A percentile compares a stretch with the other conserved stretches of the same genome.
These are phyloP conservation scores for Metarhizium robertsii DNA, from an alignment of 2,329 filamentous ascomycete species.

Conservation along the genomic window DNA sequence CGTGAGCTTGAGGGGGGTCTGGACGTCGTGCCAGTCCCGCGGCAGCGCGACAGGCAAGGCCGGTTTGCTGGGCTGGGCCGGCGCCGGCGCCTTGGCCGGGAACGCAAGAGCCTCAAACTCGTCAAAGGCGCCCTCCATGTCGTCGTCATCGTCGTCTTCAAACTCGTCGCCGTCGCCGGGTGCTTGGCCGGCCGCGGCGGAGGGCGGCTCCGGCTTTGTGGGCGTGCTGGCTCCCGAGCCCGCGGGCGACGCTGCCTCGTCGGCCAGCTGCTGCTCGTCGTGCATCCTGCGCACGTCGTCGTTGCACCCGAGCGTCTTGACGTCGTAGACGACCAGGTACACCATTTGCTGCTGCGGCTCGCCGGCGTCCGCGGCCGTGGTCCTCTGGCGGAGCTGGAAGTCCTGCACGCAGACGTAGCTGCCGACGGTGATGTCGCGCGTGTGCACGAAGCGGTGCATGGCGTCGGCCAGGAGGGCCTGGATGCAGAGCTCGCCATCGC, in stretches of 20 bases:
- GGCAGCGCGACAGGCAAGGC: conserved; percentile 26
- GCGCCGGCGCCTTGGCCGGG: conserved; percentile 8
- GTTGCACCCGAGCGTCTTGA: conserved; percentile 39
- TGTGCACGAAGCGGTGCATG: conserved; percentile 39
- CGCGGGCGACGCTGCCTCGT: background rate
- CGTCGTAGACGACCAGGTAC: conserved; percentile 35
- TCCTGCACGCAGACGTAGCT: conserved; percentile 38
- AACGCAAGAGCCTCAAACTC: conserved; percentile 27
- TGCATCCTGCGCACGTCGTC: conserved; percentile 23
- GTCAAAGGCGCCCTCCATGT: conserved; percentile 26
- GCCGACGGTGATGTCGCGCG: conserved; percentile 34
- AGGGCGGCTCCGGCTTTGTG: background rate
- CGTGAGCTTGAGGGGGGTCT: conserved; percentile 41
- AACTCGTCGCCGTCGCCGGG: background rate
- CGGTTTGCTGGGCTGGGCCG: background rate
- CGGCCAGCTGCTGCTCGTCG: background rate
- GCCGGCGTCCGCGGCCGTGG: background rate
- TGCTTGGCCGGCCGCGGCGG: background rate
- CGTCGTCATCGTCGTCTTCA: conserved; percentile 12
- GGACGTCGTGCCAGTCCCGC: conserved; percentile 30
- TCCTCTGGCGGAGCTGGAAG: conserved; percentile 26
- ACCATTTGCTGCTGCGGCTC: conserved; percentile 21
- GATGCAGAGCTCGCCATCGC: conserved; percentile 45
- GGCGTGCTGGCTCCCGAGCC: background rate
- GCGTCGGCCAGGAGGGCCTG: conserved; percentile 38